These are phyloP conservation scores for Mortierella sp. DNA, from an alignment of 371 early-diverging fungal species.

Conservation along the genomic window DNA sequence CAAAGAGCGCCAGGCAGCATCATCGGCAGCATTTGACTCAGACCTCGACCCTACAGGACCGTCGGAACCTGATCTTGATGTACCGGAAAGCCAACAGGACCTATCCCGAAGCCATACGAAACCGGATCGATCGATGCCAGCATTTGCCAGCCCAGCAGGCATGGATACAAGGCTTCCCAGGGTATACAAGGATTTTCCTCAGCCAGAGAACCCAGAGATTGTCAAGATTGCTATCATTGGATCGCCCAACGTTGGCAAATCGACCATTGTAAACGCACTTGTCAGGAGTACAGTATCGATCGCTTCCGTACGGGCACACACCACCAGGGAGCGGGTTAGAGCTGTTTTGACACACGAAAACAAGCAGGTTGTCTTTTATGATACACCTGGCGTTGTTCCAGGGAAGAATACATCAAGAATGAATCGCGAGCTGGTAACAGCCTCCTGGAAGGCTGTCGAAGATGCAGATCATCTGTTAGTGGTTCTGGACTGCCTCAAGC, in stretches of 20 bases:
- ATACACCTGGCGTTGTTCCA: constrained; percentile 63
- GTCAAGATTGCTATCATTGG: constrained; percentile 75
- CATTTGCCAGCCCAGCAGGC: constrained; percentile 44
- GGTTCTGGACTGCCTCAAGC: constrained; percentile 70
- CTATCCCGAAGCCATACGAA: neutral
- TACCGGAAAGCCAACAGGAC: neutral
- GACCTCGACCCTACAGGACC: neutral
- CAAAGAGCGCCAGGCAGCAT: constrained; percentile 13
- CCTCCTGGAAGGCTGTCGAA: constrained; percentile 78
- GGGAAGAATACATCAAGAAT: constrained; percentile 62
- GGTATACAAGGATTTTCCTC: constrained; percentile 56
- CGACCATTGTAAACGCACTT: constrained; percentile 79
- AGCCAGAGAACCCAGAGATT: constrained; percentile 73
- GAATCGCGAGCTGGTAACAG: constrained; percentile 72
- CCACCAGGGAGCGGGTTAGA: constrained; percentile 71
- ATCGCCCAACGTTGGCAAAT: constrained; percentile 86
- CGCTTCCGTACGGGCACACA: constrained; percentile 80
- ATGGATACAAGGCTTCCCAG: constrained; percentile 53
- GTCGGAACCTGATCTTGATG: neutral
- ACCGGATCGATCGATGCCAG: constrained; percentile 26
- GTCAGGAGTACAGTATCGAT: constrained; percentile 70
- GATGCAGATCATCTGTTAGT: constrained; percentile 75
- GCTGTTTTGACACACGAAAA: constrained; percentile 66
- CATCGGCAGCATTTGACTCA: neutral
- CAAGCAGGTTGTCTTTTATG: constrained; percentile 52